phyloP scores from a whole-genome alignment of 202 grass and related monocot genomes.

The Hordeum pubiflorum region DNA sequence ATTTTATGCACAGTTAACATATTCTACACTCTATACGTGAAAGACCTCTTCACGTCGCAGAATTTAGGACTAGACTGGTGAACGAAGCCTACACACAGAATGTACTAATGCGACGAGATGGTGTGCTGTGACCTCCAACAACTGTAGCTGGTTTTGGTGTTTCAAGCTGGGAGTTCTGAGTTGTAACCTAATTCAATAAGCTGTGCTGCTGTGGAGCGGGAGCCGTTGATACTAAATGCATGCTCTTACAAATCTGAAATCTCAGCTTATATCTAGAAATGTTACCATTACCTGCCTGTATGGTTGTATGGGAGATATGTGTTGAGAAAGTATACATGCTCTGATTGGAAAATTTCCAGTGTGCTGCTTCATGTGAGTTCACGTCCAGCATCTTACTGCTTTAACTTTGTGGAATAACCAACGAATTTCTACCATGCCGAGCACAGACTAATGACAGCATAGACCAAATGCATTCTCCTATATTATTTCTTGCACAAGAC shows the following conservation, averaged over 20 bases:
- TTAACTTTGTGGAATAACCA: no score
- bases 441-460: no score
- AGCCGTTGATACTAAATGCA: neutral
- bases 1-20: no score
- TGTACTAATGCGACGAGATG: constrained; percentile 26
- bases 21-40: constrained; percentile 38
- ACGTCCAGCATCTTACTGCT: neutral
- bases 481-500: no score
- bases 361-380: neutral
- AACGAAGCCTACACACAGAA: constrained; percentile 23
- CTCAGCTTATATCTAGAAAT: neutral
- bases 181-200: constrained; percentile 8
- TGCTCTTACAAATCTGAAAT: neutral
- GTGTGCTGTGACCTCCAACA: constrained; percentile 2
- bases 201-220: neutral
- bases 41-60: constrained; percentile 59
- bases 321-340: no score
- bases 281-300: no score
- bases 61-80: constrained; percentile 73
- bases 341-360: neutral
- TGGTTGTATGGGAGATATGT: no score
- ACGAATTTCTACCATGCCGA: no score
- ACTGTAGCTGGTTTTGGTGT: neutral
- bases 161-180: neutral
- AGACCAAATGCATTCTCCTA: no score